Evolutionary conservation across 768 basidiomycete species (phyloP).

Genomic region (Russula vinacea): DNA sequence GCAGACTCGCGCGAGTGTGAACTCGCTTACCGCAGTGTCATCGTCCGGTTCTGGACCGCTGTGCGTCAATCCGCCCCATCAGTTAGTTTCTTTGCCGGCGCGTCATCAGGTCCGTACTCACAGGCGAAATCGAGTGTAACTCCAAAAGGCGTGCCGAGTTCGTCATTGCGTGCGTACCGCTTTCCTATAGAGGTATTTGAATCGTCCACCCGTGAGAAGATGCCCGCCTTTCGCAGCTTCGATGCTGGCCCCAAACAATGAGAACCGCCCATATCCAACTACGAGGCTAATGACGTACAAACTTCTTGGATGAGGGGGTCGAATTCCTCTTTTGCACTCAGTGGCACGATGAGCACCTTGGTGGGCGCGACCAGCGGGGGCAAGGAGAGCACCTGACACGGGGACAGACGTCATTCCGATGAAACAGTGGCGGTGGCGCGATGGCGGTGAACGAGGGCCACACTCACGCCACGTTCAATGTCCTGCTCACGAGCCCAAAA

Average conservation of each 20-base stretch:
- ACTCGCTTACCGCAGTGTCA: constrained; percentile 78
- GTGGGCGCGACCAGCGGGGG: constrained; percentile 90
- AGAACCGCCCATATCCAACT: constrained; percentile 10
- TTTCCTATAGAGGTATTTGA: constrained; percentile 94
- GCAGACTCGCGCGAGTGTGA: constrained; percentile 1
- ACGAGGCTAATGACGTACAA: constrained; percentile 55
- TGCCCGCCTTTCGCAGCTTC: constrained; percentile 82
- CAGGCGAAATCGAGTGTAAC: constrained; percentile 95
- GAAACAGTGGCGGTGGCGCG: not conserved
- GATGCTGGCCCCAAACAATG: constrained; percentile 51
- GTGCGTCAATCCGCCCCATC: constrained; percentile 26
- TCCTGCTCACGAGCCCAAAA: constrained; percentile 96
- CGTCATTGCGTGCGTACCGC: constrained; percentile 97
- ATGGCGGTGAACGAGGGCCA: constrained; percentile 1
- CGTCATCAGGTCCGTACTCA: constrained; percentile 39
- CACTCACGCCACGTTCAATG: constrained; percentile 78
- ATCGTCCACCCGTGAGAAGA: constrained; percentile 93
- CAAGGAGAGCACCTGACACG: constrained; percentile 76
- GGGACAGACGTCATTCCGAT: constrained; percentile 26
- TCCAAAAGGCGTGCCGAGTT: constrained; percentile 96
- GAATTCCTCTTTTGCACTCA: constrained; percentile 83
- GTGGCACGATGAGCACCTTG: constrained; percentile 93
- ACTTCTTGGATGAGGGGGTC: constrained; percentile 81
- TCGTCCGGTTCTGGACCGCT: constrained; percentile 90
- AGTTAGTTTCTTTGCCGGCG: constrained; percentile 16